These are phyloP conservation scores for Fistulifera pelliculosa DNA, from an alignment of 108 stramenopile genomes.

Conservation along the genomic window DNA sequence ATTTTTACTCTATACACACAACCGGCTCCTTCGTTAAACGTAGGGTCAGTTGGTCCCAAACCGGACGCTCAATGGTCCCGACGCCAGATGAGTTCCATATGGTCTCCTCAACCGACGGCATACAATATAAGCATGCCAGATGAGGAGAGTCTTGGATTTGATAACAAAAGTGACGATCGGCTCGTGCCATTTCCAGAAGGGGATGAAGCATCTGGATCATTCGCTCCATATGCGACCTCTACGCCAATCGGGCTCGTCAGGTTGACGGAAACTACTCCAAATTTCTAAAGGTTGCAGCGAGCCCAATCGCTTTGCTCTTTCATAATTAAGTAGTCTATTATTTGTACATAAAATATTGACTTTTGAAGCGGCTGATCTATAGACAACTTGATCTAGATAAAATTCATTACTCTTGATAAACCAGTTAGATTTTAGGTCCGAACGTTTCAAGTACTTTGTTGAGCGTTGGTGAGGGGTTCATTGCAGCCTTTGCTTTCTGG, in stretches of 20 bases:
- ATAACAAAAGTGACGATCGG: not conserved
- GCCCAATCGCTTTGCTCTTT: too few species aligned
- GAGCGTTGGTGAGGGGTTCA: constrained; percentile 79
- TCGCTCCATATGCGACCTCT: constrained; percentile 11
- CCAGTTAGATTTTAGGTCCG: constrained; percentile 9
- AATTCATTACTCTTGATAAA: too few species aligned
- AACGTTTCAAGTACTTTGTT: constrained; percentile 39
- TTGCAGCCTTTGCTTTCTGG: constrained; percentile 60
- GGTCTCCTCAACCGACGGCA: constrained; percentile 77
- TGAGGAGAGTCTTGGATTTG: not conserved
- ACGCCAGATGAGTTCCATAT: constrained; percentile 80
- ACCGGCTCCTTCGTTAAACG: constrained; percentile 46
- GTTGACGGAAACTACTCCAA: too few species aligned
- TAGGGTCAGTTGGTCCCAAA: constrained; percentile 53
- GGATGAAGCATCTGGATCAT: constrained; percentile 35
- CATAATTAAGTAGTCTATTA: too few species aligned
- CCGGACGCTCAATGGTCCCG: constrained; percentile 74
- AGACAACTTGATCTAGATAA: too few species aligned
- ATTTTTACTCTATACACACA: constrained; percentile 46
- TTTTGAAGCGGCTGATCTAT: too few species aligned
- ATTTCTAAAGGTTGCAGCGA: too few species aligned
- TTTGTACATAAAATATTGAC: too few species aligned
- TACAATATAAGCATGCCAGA: constrained; percentile 35
- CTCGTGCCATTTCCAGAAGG: constrained; percentile 40
- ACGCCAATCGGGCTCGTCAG: too few species aligned